Evolutionary conservation across 768 basidiomycete species (phyloP).

Genomic region (Pulveroboletus sp.): DNA sequence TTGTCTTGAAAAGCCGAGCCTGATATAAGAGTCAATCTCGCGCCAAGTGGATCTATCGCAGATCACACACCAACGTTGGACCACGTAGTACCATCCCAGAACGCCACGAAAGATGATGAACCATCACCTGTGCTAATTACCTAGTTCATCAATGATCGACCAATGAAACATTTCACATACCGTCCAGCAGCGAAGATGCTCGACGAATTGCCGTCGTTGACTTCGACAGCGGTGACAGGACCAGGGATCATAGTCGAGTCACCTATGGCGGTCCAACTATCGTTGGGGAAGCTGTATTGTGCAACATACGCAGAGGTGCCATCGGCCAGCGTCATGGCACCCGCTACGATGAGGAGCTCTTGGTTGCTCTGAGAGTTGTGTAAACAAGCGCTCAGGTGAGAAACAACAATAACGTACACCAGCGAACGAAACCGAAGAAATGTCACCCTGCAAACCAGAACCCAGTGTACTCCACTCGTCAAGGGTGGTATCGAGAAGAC

Average conservation of each 20-base stretch:
- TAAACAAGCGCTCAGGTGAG: slow-evolving; percentile 4
- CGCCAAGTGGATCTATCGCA: not conserved
- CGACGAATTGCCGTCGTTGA: slow-evolving; percentile 72
- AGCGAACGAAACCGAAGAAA: slow-evolving; percentile 72
- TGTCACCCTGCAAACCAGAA: slow-evolving; percentile 74
- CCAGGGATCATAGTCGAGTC: slow-evolving; percentile 65
- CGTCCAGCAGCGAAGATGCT: slow-evolving; percentile 90
- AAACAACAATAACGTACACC: slow-evolving; percentile 49
- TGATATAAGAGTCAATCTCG: slow-evolving; percentile 22
- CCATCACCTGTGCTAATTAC: slow-evolving; percentile 49
- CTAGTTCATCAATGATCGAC: not conserved
- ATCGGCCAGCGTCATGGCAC: slow-evolving; percentile 66
- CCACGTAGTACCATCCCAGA: slow-evolving; percentile 86
- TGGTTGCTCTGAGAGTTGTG: slow-evolving; percentile 47
- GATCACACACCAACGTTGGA: slow-evolving; percentile 48
- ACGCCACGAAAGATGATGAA: slow-evolving; percentile 64
- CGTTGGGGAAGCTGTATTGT: slow-evolving; percentile 63
- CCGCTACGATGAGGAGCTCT: slow-evolving; percentile 72
- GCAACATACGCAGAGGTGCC: slow-evolving; percentile 68
- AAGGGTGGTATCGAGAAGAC: slow-evolving; percentile 60
- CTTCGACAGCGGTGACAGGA: slow-evolving; percentile 83
- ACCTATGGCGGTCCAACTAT: slow-evolving; percentile 71
- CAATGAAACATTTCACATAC: slow-evolving; percentile 39
- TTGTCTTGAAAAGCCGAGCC: slow-evolving; percentile 51
- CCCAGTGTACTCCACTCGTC: slow-evolving; percentile 82